These are phyloP conservation scores for Phytophthora macrochlamydospora DNA, from an alignment of 352 stramenopile genomes.

Conservation along the genomic window DNA sequence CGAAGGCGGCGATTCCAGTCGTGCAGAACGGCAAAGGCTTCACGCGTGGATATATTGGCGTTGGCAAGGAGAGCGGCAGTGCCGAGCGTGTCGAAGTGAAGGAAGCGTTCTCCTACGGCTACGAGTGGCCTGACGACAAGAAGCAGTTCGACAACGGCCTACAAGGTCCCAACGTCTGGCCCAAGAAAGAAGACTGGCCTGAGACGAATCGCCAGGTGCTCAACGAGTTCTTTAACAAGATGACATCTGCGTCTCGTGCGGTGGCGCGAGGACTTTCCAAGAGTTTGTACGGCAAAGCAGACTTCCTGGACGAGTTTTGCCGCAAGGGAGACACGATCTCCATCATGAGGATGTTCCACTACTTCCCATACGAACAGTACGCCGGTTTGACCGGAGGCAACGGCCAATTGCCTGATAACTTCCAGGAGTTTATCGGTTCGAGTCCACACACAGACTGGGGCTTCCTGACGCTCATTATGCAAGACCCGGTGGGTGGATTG, in stretches of 20 bases:
- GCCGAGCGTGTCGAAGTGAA: constrained; percentile 83
- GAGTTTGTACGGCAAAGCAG: constrained; percentile 51
- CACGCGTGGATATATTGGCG: constrained; percentile 79
- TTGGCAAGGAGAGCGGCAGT: constrained; percentile 81
- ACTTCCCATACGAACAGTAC: constrained; percentile 79
- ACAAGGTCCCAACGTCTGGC: constrained; percentile 79
- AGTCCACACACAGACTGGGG: constrained; percentile 88
- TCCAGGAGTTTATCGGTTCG: constrained; percentile 76
- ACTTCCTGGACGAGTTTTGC: constrained; percentile 68
- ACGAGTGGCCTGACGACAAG: constrained; percentile 56
- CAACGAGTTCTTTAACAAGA: constrained; percentile 64
- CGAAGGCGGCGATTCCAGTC: constrained; percentile 64
- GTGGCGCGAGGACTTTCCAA: constrained; percentile 59
- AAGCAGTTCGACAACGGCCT: constrained; percentile 59
- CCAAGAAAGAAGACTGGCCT: constrained; percentile 34
- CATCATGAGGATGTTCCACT: constrained; percentile 87
- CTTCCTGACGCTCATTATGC: constrained; percentile 85
- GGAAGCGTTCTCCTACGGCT: constrained; percentile 84
- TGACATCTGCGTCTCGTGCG: constrained; percentile 52
- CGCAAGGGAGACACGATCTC: constrained; percentile 77
- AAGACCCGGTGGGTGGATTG: constrained; percentile 72
- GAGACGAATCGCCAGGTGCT: constrained; percentile 44
- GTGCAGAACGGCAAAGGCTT: constrained; percentile 72
- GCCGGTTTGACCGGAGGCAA: constrained; percentile 32
- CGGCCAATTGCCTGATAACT: constrained; percentile 36